Evolutionary conservation across 140 eudicot species (phyloP), one percentile per base, ranked within the genome.

Genomic region (Oenanthe javanica): DNA sequence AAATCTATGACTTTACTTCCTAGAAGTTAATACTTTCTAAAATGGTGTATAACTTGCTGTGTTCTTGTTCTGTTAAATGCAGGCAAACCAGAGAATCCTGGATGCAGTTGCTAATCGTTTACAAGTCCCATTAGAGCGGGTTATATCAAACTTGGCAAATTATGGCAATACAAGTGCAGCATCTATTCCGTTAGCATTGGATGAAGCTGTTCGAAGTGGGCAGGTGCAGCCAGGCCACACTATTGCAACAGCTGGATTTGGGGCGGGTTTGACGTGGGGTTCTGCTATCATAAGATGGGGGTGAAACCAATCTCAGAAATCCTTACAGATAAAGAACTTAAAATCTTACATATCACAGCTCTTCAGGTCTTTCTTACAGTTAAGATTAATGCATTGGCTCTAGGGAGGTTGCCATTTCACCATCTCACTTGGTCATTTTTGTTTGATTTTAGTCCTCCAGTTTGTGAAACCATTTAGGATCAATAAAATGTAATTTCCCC

Each of bases 161-260:
- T 93, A 95, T 59, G 99, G 98, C 0, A 95, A 95, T 82, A 95
- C 99, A 1, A 93, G 98, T 82, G 97, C 98, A 11, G 99, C 99
- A 54, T 92, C 97, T 9, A 94, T 94, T 69, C 96, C 97, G 0
- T 82, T 94, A 83, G 98, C 97, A 3, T 85, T 95, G 85, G 99
- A 92, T 63, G 99, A 95, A 85, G 97, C 99, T 9, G 96, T 95
- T 31, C 86, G 99, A 75, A 84, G 98, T 50, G 99, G 99, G 85
- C 88, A 91, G 84, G 99, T 95, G 51, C 78, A 89, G 79, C 81
- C 89, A 38, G 97, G 99, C 64, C 91, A 95, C 81, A 87, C 90
- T 71, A 89, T 95, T 55, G 99, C 99, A 38, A 43, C 97, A 49
- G 96, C 99, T 5, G 97, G 99, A 1, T 95, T 95, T 75, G 97